phyloP scores from a whole-genome alignment of 139 green algal genomes.

The Volvox africanus region DNA sequence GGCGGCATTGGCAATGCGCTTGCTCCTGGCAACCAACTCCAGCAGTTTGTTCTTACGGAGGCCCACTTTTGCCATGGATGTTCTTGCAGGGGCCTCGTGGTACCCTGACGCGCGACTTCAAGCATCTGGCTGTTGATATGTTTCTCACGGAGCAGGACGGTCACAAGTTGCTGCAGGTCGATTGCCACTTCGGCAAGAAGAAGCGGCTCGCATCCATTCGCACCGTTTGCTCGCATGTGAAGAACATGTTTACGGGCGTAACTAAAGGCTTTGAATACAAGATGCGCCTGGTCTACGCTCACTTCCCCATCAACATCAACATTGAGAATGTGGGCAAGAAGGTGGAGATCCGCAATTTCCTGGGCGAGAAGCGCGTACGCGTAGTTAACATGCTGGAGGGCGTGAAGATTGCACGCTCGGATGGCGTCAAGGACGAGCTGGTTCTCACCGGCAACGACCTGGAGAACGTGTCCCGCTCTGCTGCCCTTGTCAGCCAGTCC shows the following conservation, averaged over 20 bases:
- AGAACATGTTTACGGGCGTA: conserved; percentile 91
- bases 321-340: conserved; percentile 84
- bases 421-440: conserved; percentile 98
- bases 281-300: conserved; percentile 99
- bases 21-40: neutral
- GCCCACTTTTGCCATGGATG: neutral
- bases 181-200: conserved; percentile 91
- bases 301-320: conserved; percentile 99
- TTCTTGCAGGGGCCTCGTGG: conserved; percentile 79
- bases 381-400: conserved; percentile 93
- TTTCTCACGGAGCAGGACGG: conserved; percentile 86
- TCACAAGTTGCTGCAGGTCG: conserved; percentile 81
- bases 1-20: conserved; percentile 11
- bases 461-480: conserved; percentile 92
- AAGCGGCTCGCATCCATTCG: conserved; percentile 95
- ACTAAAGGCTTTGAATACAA: conserved; percentile 93
- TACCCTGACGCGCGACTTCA: conserved; percentile 85
- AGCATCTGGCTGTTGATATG: conserved; percentile 91
- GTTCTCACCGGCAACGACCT: conserved; percentile 95
- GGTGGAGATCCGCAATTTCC: conserved; percentile 99
- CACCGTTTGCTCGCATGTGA: conserved; percentile 90
- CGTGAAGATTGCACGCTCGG: conserved; percentile 84
- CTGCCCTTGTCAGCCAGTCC: conserved; percentile 93
- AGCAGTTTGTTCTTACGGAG: neutral
- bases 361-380: conserved; percentile 98